phyloP scores from a whole-genome alignment of 2,329 filamentous ascomycete genomes.

The Cordyceps tenuipes region DNA sequence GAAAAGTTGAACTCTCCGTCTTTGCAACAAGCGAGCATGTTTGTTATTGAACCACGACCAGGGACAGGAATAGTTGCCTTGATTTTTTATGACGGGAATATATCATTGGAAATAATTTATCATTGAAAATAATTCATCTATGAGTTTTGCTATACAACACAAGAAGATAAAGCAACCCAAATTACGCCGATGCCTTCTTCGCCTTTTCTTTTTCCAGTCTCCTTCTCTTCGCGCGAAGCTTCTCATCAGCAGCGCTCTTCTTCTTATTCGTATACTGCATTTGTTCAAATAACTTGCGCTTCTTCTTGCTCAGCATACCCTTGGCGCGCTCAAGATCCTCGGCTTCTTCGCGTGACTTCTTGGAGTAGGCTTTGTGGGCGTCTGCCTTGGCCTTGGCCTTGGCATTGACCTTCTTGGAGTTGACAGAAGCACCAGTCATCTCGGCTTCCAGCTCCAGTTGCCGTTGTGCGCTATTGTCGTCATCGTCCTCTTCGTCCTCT shows the following conservation, averaged over 20 bases:
- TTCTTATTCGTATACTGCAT: slow-evolving; percentile 95
- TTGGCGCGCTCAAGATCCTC: slow-evolving; percentile 89
- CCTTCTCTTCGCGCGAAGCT: slow-evolving; percentile 79
- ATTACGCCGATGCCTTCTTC: slow-evolving; percentile 32
- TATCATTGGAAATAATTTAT: slow-evolving; percentile 5
- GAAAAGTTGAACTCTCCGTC: not conserved
- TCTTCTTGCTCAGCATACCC: slow-evolving; percentile 98
- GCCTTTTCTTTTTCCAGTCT: slow-evolving; percentile 65
- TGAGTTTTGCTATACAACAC: slow-evolving; percentile 11
- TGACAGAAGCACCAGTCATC: slow-evolving; percentile 59
- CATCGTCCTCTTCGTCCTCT: slow-evolving; percentile 33
- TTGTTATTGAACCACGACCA: not conserved
- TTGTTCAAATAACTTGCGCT: slow-evolving; percentile 94
- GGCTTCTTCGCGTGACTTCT: slow-evolving; percentile 65
- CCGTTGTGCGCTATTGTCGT: slow-evolving; percentile 62
- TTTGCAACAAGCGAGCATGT: no score
- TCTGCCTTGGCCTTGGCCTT: slow-evolving; percentile 60
- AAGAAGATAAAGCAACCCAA: slow-evolving; percentile 9
- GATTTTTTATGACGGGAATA: not conserved
- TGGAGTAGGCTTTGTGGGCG: slow-evolving; percentile 58
- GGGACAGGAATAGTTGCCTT: not conserved
- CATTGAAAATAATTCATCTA: slow-evolving; percentile 6
- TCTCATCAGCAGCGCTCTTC: slow-evolving; percentile 83
- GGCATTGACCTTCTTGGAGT: slow-evolving; percentile 36
- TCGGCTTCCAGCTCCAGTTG: slow-evolving; percentile 92